phyloP scores from a whole-genome alignment of 106 monocot species.

The Phalaenopsis equestris region DNA sequence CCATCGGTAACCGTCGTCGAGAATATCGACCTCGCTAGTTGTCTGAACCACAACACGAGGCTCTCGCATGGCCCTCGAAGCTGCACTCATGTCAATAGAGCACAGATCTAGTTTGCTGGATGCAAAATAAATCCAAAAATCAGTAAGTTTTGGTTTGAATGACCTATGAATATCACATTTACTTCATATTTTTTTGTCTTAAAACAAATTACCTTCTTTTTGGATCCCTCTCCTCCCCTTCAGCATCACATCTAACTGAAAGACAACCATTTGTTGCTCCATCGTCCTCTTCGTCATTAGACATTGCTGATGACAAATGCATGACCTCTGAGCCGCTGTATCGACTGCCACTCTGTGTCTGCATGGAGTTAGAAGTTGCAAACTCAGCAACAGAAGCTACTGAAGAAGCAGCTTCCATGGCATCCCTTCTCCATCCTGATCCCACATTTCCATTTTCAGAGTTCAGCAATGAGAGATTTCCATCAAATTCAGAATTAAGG shows the following conservation, averaged over 20 bases:
- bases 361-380: conserved; percentile 17
- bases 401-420: conserved; percentile 21
- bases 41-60: conserved; percentile 91
- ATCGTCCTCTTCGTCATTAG: conserved; percentile 49
- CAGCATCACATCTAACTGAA: conserved; percentile 28
- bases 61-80: conserved; percentile 57
- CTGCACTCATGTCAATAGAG: conserved; percentile 45
- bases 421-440: conserved; percentile 22
- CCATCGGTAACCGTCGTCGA: conserved; percentile 95
- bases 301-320: conserved; percentile 42
- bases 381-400: conserved; percentile 14
- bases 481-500: neutral
- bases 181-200: neutral
- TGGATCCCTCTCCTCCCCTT: conserved; percentile 59
- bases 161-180: neutral
- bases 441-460: conserved; percentile 12
- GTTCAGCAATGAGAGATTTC: neutral
- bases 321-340: conserved; percentile 33
- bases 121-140: neutral
- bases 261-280: conserved; percentile 29
- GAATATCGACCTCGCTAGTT: conserved; percentile 89
- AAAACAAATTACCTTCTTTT: conserved; percentile 46
- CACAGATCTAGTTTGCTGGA: conserved; percentile 66
- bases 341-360: conserved; percentile 20
- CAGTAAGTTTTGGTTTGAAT: neutral